Percentiles rank a stretch among this genome's conserved stretches.
Conservation (phyloP, 257 asterid genomes). For the Gentiana macrophylla region DNA sequence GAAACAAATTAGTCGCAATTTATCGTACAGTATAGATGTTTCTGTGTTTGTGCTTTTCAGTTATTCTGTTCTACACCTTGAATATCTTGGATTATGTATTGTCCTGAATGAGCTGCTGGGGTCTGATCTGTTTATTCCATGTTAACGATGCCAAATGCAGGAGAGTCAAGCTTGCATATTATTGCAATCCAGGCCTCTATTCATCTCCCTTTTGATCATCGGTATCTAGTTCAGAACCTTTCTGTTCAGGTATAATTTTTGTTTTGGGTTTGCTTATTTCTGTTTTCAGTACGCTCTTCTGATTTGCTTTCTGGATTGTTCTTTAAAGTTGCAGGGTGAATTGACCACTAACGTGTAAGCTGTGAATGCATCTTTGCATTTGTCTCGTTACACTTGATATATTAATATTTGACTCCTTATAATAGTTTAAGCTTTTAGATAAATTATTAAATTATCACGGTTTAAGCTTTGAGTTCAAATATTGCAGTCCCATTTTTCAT, state of each 20-base stretch:
- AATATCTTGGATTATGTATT: neutral
- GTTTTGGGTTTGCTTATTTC: neutral
- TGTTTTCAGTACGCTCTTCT: neutral
- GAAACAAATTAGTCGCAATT: neutral
- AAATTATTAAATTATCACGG: too few species aligned
- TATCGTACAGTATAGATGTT: neutral
- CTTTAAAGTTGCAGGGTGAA: neutral
- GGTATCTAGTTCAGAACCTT: slow-evolving; percentile 77
- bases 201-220: slow-evolving; percentile 75
- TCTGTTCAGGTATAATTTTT: slow-evolving; percentile 57
- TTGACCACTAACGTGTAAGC: too few species aligned
- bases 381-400: too few species aligned
- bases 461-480: too few species aligned
- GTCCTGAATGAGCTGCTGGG: neutral
- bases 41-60: neutral
- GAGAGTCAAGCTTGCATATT: slow-evolving; percentile 52
- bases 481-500: too few species aligned
- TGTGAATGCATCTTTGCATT: too few species aligned
- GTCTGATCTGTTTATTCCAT: neutral
- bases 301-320: neutral
- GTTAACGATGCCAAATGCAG: slow-evolving; percentile 28
- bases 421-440: too few species aligned
- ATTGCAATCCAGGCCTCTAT: slow-evolving; percentile 83
- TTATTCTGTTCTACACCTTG: neutral
- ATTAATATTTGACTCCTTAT: too few species aligned